Evolutionary conservation across 495 filamentous ascomycete genomes (phyloP).

Genomic region (Amorphotheca resinae): DNA sequence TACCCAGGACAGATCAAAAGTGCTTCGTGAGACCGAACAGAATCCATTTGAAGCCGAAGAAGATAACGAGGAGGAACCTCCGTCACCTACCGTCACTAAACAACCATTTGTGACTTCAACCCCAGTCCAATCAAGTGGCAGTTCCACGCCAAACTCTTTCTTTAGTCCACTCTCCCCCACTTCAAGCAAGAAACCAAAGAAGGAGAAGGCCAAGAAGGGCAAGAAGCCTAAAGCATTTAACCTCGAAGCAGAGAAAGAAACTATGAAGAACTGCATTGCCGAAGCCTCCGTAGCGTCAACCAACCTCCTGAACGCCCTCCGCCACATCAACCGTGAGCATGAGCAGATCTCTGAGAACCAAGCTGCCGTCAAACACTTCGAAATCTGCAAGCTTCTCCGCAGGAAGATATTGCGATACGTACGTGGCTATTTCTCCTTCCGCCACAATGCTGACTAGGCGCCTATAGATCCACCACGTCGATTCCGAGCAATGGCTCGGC

Average conservation of each 20-base stretch:
- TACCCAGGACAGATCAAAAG: slow-evolving; percentile 65
- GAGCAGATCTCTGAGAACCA: slow-evolving; percentile 78
- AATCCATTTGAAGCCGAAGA: slow-evolving; percentile 51
- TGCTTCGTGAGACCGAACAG: slow-evolving; percentile 59
- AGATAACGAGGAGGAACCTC: slow-evolving; percentile 29
- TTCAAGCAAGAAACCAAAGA: slow-evolving; percentile 10
- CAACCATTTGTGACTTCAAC: slow-evolving; percentile 15
- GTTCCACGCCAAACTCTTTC: slow-evolving; percentile 20
- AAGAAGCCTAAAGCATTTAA: slow-evolving; percentile 52
- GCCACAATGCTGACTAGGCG: background rate
- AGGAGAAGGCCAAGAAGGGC: slow-evolving; percentile 36
- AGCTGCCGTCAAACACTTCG: slow-evolving; percentile 63
- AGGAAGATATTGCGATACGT: slow-evolving; percentile 78
- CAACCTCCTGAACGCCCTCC: slow-evolving; percentile 79
- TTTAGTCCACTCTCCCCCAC: slow-evolving; percentile 17
- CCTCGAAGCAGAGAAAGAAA: slow-evolving; percentile 74
- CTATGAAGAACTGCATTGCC: slow-evolving; percentile 72
- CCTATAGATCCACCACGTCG: slow-evolving; percentile 65
- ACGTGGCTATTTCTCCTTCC: slow-evolving; percentile 18
- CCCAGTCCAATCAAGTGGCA: slow-evolving; percentile 18
- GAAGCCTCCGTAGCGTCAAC: slow-evolving; percentile 79
- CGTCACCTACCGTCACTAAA: slow-evolving; percentile 8
- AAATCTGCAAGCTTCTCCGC: slow-evolving; percentile 72
- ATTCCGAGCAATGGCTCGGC: slow-evolving; percentile 70
- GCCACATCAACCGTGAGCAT: slow-evolving; percentile 80